Evolutionary conservation across 139 green algal species (phyloP).

Genomic region (Picochlorum sp.): DNA sequence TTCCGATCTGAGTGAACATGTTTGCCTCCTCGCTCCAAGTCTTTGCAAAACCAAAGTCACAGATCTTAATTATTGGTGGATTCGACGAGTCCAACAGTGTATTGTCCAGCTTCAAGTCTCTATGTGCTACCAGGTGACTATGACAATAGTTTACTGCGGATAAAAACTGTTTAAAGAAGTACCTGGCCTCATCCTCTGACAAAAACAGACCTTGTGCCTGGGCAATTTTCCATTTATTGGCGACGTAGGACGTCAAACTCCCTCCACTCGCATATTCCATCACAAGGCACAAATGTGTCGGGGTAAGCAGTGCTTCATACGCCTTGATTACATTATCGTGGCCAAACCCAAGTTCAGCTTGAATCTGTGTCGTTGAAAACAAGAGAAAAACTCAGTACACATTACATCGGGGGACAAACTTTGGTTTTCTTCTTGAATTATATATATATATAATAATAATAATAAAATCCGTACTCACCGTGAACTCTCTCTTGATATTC

Average conservation of each 20-base stretch:
- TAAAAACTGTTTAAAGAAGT: conserved; percentile 86
- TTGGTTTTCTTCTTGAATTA: background rate
- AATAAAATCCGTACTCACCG: conserved; percentile 11
- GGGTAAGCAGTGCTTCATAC: conserved; percentile 33
- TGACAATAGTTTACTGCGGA: conserved; percentile 85
- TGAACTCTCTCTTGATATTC: conserved; percentile 45
- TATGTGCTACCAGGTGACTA: conserved; percentile 70
- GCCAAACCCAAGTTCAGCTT: conserved; percentile 28
- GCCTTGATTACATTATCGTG: conserved; percentile 31
- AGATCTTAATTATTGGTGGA: conserved; percentile 69
- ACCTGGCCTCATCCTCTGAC: conserved; percentile 70
- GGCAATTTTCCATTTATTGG: conserved; percentile 47
- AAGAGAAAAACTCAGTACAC: too few relatives aligned
- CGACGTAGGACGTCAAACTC: conserved; percentile 58
- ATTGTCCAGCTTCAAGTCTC: conserved; percentile 71
- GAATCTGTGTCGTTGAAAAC: conserved; percentile 22
- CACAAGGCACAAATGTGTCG: conserved; percentile 32
- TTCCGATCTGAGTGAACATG: conserved; percentile 78
- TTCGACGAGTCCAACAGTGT: conserved; percentile 58
- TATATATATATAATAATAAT: background rate
- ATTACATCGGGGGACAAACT: background rate
- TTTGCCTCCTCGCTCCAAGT: conserved; percentile 40
- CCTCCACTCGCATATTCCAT: conserved; percentile 47
- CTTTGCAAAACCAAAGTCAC: conserved; percentile 70
- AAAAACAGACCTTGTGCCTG: conserved; percentile 59